phyloP scores from a whole-genome alignment of 2,329 filamentous ascomycete genomes.

The Polytolypa hystricis region DNA sequence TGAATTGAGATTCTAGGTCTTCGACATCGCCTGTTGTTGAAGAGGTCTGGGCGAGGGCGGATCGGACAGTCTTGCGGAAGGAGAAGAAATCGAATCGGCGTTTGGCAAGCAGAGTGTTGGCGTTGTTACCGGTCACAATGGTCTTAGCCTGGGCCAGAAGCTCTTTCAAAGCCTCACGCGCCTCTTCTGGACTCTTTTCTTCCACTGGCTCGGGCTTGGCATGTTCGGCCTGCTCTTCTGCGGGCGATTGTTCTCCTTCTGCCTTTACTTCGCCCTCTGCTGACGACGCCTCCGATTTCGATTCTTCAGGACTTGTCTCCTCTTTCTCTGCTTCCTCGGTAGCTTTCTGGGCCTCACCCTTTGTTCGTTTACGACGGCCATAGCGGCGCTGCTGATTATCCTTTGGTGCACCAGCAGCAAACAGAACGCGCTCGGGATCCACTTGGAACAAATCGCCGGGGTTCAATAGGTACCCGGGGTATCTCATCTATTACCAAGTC shows the following conservation, averaged over 20 bases:
- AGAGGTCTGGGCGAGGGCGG: constrained; percentile 47
- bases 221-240: constrained; percentile 3
- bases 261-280: constrained; percentile 15
- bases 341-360: constrained; percentile 17
- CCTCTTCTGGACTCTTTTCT: too few species aligned
- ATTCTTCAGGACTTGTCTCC: constrained; percentile 20
- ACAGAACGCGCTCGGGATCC: constrained; percentile 76
- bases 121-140: constrained; percentile 45
- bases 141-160: constrained; percentile 48
- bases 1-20: constrained; percentile 45
- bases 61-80: constrained; percentile 56
- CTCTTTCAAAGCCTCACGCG: constrained; percentile 40
- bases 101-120: constrained; percentile 49
- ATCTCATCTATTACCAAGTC: constrained; percentile 58
- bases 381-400: constrained; percentile 31
- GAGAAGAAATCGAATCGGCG: constrained; percentile 64
- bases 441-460: constrained; percentile 98
- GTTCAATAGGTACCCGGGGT: constrained; percentile 87
- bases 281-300: constrained; percentile 13
- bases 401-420: constrained; percentile 69
- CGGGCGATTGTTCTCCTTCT: constrained; percentile 6
- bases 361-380: constrained; percentile 21
- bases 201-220: too few species aligned
- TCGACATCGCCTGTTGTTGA: constrained; percentile 34
- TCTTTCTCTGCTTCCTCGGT: constrained; percentile 19